A percentile compares a stretch with the other conserved stretches of the same genome.
Conservation (phyloP, 768 basidiomycete species). For the Megacollybia marginata region DNA sequence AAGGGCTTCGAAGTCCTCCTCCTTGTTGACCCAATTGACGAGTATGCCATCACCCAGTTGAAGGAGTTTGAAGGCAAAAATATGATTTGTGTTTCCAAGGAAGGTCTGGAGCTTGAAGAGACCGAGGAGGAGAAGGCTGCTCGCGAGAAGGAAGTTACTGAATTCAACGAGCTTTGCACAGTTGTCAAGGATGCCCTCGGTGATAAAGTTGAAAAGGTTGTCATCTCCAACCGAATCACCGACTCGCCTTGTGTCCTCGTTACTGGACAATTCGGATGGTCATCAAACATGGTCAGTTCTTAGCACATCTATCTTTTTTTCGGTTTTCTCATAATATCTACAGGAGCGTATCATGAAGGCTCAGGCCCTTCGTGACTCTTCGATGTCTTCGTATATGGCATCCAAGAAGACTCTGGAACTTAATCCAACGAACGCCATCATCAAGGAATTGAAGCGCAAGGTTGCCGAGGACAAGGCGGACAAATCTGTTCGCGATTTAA, state of each 20-base stretch:
- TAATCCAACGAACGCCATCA: constrained; percentile 85
- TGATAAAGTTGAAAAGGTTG: constrained; percentile 99
- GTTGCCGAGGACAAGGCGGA: constrained; percentile 96
- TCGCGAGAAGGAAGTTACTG: constrained; percentile 79
- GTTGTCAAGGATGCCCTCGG: constrained; percentile 98
- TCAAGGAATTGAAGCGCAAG: constrained; percentile 95
- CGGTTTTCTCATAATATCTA: constrained; percentile 1
- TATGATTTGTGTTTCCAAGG: constrained; percentile 96
- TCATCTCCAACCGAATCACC: constrained; percentile 94
- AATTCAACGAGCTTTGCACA: constrained; percentile 84
- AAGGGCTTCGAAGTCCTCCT: constrained; percentile 98
- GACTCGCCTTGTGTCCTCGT: constrained; percentile 97
- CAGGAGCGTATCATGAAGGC: constrained; percentile 99
- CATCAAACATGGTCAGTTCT: constrained; percentile 85
- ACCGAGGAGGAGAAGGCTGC: constrained; percentile 93
- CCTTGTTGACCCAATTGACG: constrained; percentile 97
- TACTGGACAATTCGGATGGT: constrained; percentile 99
- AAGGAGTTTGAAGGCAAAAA: constrained; percentile 99
- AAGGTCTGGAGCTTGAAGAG: constrained; percentile 98
- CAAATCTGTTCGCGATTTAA: constrained; percentile 96
- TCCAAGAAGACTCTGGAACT: constrained; percentile 97
- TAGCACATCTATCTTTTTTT: not conserved
- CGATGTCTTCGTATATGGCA: constrained; percentile 99
- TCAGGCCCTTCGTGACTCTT: constrained; percentile 91
- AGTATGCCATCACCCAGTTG: constrained; percentile 96